Evolutionary conservation across 1,284 basidiomycete genomes (phyloP), one percentile per base, ranked within the genome.

Genomic region (Porogramme epimiltina): DNA sequence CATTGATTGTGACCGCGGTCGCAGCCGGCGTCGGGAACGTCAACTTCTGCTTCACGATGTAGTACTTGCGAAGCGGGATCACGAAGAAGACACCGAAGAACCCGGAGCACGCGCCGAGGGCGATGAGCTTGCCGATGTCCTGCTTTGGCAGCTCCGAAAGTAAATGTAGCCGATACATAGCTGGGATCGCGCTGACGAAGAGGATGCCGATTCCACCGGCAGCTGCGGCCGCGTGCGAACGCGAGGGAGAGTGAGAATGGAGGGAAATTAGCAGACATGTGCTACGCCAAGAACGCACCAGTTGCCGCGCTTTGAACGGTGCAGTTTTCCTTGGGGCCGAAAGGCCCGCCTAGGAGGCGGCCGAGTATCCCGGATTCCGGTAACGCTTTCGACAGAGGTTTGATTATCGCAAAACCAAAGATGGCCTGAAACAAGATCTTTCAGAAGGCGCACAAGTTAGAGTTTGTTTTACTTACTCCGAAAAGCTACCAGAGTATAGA

Each of bases 61-160:
- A 87, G 67, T 82, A 85, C 60, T 79, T 80, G 52, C 82, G 75
- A 23, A 85, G 69, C 0, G 83, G 83, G 49, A 85, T 81, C 54
- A 82, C 82, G 67, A 87, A 87, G 69, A 85, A 83, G 13, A 84
- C 76, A 39, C 84, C 84, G 60, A 84, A 86, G 72, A 84, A 87
- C 20, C 80, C 81, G 47, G 79, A 75, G 59, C 76, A 78, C 24
- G 76, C 67, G 8, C 79, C 80, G 49, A 87, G 73, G 8, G 80
- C 79, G 58, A 87, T 79, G n/a, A 85, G 70, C 42, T 73, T 76
- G 8, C 79, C 81, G 40, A 80, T 69, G 53, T 85, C 83, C 25
- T 77, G 59, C 48, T 73, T 55, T 10, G 77, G 81, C 15, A 70
- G 58, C 1, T 66, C 62, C 11, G 75, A 75, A 23, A 84, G 65